Conservation (phyloP, 1,284 basidiomycete species). For the Lignosus rhinocerotis region DNA sequence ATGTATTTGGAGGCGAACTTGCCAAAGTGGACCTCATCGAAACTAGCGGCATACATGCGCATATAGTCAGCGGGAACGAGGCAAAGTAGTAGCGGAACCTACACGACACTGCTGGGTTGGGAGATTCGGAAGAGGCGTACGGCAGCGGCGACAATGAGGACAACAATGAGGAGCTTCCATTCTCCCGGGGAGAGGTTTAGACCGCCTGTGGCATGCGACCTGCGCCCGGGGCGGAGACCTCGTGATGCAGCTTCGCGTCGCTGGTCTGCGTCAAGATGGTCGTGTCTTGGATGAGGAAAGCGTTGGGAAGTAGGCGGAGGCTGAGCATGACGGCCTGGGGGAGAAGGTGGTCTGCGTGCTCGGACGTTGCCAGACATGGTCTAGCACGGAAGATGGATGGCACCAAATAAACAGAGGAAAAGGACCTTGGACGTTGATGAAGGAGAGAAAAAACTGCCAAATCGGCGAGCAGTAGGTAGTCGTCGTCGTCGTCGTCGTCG, state of each 20-base stretch:
- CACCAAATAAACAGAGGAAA: neutral
- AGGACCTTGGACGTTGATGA: neutral
- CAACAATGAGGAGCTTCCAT: constrained; percentile 66
- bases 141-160: constrained; percentile 67
- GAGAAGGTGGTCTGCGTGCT: constrained; percentile 65
- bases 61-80: neutral
- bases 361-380: constrained; percentile 41
- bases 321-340: constrained; percentile 45
- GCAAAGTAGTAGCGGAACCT: constrained; percentile 36
- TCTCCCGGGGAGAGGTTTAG: constrained; percentile 66
- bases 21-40: constrained; percentile 97
- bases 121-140: constrained; percentile 83
- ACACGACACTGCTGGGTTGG: constrained; percentile 88
- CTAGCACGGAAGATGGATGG: neutral
- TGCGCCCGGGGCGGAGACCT: constrained; percentile 57
- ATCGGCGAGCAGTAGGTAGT: constrained; percentile 1
- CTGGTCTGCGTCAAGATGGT: constrained; percentile 72
- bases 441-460: constrained; percentile 9
- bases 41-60: constrained; percentile 48
- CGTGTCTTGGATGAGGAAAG: constrained; percentile 61
- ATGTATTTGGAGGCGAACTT: constrained; percentile 93
- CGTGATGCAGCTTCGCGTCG: constrained; percentile 67
- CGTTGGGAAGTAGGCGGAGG: constrained; percentile 44
- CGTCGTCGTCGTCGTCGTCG: neutral
- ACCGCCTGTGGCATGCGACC: constrained; percentile 60